Evolutionary conservation across 495 filamentous ascomycete genomes (phyloP).

Genomic region (Daldinia concentrica): DNA sequence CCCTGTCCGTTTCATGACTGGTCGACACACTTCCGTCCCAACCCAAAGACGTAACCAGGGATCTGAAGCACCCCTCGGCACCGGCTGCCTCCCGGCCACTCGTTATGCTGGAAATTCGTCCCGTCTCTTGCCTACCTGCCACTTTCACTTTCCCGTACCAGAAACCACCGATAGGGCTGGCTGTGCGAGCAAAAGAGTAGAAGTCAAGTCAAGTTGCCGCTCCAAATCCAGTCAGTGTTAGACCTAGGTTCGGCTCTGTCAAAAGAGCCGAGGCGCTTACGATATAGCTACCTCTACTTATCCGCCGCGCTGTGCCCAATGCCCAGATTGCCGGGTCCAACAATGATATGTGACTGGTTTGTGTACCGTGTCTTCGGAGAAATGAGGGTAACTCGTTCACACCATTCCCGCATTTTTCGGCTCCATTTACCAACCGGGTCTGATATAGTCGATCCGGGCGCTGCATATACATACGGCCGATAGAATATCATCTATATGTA

Average conservation of each 20-base stretch:
- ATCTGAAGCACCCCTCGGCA: conserved; percentile 3
- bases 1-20: conserved; percentile 42
- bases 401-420: conserved; percentile 4
- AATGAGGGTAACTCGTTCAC: neutral
- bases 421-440: neutral
- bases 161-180: conserved; percentile 8
- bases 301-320: conserved; percentile 30
- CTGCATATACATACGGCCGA: conserved; percentile 1
- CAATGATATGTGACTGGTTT: neutral
- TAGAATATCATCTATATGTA: neutral
- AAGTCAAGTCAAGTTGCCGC: neutral
- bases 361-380: conserved; percentile 2
- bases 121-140: neutral
- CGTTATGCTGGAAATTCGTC: neutral
- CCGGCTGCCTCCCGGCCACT: conserved; percentile 17
- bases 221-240: neutral
- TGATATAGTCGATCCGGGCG: neutral
- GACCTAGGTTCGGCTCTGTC: neutral
- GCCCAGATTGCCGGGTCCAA: conserved; percentile 27
- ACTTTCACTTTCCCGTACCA: neutral
- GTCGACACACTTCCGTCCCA: neutral
- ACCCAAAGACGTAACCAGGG: neutral
- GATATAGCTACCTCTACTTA: neutral
- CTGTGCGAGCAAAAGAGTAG: neutral
- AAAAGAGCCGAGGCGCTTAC: conserved; percentile 20